Evolutionary conservation across 345 rosid genomes (phyloP), one percentile per base, ranked within the genome.

Genomic region (Citrus cavaleriei): DNA sequence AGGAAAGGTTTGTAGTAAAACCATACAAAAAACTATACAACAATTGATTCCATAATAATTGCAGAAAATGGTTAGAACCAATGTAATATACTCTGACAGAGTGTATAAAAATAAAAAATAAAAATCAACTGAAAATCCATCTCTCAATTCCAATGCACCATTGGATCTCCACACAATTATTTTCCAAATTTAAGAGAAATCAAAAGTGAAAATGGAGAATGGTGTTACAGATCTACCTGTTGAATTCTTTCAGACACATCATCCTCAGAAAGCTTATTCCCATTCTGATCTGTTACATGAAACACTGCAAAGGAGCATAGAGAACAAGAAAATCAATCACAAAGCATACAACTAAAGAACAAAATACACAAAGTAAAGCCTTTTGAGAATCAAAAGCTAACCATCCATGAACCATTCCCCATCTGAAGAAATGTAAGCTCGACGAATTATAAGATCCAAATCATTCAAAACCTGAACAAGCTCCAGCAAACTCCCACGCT

Each of bases 321-420:
- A 71, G 51, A 55, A 79, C 19, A 30, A 68, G 32, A 67, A 71
- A 55, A 75, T 68, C 51, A 84, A 79, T 14, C 75, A n/a, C 49
- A 78, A 65, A 38, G 5, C 28, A 21, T 57, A 62, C 4, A 69
- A 40, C n/a, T 5, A 76, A 72, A 58, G 14, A 19, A 35, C 13
- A 9, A 19, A 46, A 54, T 10, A 18, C 5, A 68, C 24, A 63
- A 16, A 70, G 54, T 37, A 42, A 64, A 32, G 70, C 46, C 21
- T 64, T 64, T 64, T 55, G 18, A 64, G 73, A 69, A 62, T 35
- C 22, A 77, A 73, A 78, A 42, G 27, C 90, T 77, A 78, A 93
- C 95, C 97, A 88, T 93, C 97, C 97, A 93, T 93, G 75, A 93
- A 93, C 97, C 97, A 93, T 74, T 86, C 93, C 10, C 97, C 95